Conservation (phyloP, 495 filamentous ascomycete genomes). For the Immersiella caudata region DNA sequence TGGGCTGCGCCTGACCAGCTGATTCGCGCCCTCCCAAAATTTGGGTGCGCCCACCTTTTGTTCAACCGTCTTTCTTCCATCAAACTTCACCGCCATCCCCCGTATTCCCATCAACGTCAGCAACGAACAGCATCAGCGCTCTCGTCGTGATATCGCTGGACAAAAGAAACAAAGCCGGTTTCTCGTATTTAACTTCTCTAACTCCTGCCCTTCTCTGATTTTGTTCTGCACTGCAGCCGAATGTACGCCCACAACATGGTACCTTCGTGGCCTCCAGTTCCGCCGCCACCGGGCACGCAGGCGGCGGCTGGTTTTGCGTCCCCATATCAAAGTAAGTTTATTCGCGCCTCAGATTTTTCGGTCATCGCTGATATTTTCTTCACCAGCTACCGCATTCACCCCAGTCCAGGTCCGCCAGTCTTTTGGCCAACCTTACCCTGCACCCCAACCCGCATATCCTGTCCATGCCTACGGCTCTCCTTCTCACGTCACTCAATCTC, state of each 20-base stretch:
- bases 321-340: constrained; percentile 35
- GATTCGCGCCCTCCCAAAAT: neutral
- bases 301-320: constrained; percentile 37
- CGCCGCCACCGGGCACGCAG: constrained; percentile 38
- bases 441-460: constrained; percentile 35
- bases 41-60: constrained; percentile 5
- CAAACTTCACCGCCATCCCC: constrained; percentile 16
- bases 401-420: constrained; percentile 52
- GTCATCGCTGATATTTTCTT: constrained; percentile 29
- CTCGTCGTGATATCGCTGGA: neutral
- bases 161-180: neutral
- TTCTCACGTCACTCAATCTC: constrained; percentile 25
- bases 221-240: constrained; percentile 1
- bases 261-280: constrained; percentile 35
- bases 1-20: neutral
- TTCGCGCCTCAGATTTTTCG: neutral
- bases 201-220: neutral
- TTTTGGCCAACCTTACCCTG: constrained; percentile 45
- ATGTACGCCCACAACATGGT: constrained; percentile 32
- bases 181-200: neutral
- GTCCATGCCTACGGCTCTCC: constrained; percentile 32
- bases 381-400: constrained; percentile 52
- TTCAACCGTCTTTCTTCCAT: neutral
- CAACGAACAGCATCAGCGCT: neutral
- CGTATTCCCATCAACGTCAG: neutral